phyloP scores from a whole-genome alignment of 2,329 filamentous ascomycete species.

The Diplodia intermedia region DNA sequence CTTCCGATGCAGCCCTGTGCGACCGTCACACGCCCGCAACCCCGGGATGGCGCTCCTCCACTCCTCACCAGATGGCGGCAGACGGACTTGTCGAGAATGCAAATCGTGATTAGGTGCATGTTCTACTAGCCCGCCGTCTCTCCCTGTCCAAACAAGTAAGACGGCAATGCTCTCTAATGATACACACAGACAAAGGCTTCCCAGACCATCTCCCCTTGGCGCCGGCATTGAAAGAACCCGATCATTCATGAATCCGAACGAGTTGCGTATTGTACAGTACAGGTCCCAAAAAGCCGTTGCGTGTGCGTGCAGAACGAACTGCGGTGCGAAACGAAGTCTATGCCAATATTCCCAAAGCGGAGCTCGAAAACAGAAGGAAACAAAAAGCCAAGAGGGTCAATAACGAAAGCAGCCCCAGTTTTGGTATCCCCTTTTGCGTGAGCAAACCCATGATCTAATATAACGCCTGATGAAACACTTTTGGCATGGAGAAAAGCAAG shows the following conservation, averaged over 20 bases:
- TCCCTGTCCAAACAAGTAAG: conserved; percentile 18
- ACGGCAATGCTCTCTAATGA: conserved; percentile 29
- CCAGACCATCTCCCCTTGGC: conserved; percentile 14
- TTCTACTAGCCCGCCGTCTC: conserved; percentile 23
- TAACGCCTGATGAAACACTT: conserved; percentile 44
- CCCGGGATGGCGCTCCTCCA: conserved; percentile 13
- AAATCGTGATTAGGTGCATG: conserved; percentile 33
- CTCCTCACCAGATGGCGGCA: conserved; percentile 16
- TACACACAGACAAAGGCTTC: conserved; percentile 29
- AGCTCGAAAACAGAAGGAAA: background rate
- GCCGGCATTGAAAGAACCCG: conserved; percentile 14
- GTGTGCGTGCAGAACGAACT: conserved; percentile 31
- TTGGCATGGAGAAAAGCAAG: conserved; percentile 33
- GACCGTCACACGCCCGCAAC: conserved; percentile 14
- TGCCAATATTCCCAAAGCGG: conserved; percentile 39
- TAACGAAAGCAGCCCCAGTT: conserved; percentile 36
- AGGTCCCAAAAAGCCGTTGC: conserved; percentile 28
- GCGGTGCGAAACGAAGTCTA: conserved; percentile 37
- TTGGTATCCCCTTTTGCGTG: conserved; percentile 51
- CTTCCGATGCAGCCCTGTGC: conserved; percentile 33
- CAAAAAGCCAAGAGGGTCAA: conserved; percentile 12
- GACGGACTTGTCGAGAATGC: conserved; percentile 29
- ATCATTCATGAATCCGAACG: conserved; percentile 28
- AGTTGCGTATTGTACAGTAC: conserved; percentile 34
- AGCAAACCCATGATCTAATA: conserved; percentile 47